Evolutionary conservation across 108 stramenopile species (phyloP).

Genomic region (Asterionellopsis glacialis): DNA sequence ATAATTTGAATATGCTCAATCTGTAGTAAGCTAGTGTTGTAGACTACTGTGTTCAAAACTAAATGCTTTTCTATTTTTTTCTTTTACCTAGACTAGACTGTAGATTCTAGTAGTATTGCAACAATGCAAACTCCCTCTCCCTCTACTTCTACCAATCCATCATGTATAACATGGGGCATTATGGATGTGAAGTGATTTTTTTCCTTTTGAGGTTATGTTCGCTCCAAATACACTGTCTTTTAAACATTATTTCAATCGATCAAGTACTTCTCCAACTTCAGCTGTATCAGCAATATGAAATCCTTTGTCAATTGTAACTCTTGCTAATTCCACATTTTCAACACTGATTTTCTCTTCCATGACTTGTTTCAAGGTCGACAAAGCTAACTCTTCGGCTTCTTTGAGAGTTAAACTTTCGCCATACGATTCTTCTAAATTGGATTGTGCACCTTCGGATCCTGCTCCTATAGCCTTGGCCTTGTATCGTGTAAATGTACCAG

Average conservation of each 20-base stretch:
- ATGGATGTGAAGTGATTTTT: background rate
- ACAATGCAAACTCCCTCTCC: no score
- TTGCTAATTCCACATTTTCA: constrained; percentile 94
- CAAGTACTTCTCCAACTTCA: constrained; percentile 80
- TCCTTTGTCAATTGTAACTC: constrained; percentile 88
- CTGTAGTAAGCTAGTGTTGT: no score
- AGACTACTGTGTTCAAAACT: no score
- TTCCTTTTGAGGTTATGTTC: no score
- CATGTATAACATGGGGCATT: background rate
- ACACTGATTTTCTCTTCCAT: constrained; percentile 99
- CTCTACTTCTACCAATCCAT: no score
- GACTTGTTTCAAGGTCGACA: constrained; percentile 94
- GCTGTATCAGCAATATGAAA: constrained; percentile 83
- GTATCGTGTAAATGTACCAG: constrained; percentile 96
- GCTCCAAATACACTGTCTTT: no score
- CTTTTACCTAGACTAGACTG: no score
- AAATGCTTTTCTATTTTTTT: no score
- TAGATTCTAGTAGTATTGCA: no score
- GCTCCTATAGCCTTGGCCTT: constrained; percentile 99
- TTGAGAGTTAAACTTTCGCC: constrained; percentile 89
- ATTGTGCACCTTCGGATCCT: constrained; percentile 95
- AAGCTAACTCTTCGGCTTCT: constrained; percentile 92
- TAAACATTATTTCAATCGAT: constrained; percentile 58
- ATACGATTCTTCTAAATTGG: constrained; percentile 92
- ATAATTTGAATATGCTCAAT: no score